phyloP scores from a whole-genome alignment of 495 filamentous ascomycete species.

The Neurospora sp. region DNA sequence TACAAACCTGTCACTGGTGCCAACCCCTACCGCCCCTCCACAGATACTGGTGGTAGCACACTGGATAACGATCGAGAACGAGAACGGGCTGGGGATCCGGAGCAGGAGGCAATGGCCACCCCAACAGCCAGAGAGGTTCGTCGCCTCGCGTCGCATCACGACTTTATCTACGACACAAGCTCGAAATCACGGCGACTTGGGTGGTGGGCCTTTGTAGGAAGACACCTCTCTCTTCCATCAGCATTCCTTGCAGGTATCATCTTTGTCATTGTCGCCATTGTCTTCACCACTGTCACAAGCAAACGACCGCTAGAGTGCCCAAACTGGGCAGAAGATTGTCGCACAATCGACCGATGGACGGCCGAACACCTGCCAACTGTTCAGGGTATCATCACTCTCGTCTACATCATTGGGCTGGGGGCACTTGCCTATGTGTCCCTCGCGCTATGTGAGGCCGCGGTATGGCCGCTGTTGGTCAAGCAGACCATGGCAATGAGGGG shows the following conservation, averaged over 20 bases:
- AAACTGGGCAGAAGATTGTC: constrained; percentile 14
- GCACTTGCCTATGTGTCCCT: constrained; percentile 13
- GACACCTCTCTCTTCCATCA: constrained; percentile 15
- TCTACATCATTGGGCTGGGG: constrained; percentile 18
- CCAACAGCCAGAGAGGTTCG: constrained; percentile 18
- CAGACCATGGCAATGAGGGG: constrained; percentile 16
- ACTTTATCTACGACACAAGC: constrained; percentile 16
- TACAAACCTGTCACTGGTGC: background rate
- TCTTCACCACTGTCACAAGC: constrained; percentile 13
- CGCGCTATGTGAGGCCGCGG: constrained; percentile 12
- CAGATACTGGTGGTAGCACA: background rate
- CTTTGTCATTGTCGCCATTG: constrained; percentile 15
- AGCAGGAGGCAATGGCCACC: background rate
- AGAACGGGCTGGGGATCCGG: background rate
- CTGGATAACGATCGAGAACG: background rate
- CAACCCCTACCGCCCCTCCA: background rate
- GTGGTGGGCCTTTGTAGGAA: constrained; percentile 16
- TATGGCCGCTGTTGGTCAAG: constrained; percentile 18
- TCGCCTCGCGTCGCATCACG: constrained; percentile 20
- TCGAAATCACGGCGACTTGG: constrained; percentile 13
- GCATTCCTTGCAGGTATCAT: constrained; percentile 14
- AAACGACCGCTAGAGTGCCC: constrained; percentile 20
- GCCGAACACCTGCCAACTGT: constrained; percentile 16
- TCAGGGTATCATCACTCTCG: constrained; percentile 20
- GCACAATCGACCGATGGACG: constrained; percentile 14